A percentile compares a stretch with the other conserved stretches of the same genome.
phyloP scores from a whole-genome alignment of 352 stramenopile genomes.

The Globisporangium heterothallicum region DNA sequence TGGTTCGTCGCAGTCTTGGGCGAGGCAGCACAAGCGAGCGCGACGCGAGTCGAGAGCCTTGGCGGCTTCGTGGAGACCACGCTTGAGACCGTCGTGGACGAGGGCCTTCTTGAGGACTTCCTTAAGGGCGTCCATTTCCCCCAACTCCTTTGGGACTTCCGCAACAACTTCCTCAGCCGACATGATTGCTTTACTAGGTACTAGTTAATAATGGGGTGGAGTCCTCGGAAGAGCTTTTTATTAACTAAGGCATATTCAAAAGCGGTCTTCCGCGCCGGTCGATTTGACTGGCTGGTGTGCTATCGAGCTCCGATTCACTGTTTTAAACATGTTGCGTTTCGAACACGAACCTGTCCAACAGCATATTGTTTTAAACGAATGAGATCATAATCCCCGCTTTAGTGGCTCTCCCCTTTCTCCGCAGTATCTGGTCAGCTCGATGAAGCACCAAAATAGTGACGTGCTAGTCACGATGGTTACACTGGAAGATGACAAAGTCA shows the following conservation, averaged over 20 bases:
- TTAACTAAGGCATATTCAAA: conserved; percentile 17
- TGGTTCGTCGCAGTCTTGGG: conserved; percentile 99
- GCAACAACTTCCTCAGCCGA: conserved; percentile 92
- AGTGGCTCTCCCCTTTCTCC: not conserved
- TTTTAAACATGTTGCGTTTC: conserved; percentile 1
- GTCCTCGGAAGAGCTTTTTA: conserved; percentile 56
- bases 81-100: conserved; percentile 98
- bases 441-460: not conserved
- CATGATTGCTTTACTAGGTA: conserved; percentile 50
- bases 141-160: conserved; percentile 91
- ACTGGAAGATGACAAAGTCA: no score
- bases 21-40: conserved; percentile 97
- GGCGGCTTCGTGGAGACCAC: conserved; percentile 97
- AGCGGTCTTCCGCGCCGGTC: conserved; percentile 1
- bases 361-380: not conserved
- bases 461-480: not conserved
- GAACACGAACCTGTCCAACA: not conserved
- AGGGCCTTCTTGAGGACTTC: conserved; percentile 99
- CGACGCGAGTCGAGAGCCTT: conserved; percentile 98
- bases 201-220: conserved; percentile 24
- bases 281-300: conserved; percentile 41
- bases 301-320: not conserved
- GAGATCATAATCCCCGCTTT: not conserved
- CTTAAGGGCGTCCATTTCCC: conserved; percentile 96
- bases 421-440: no score